Evolutionary conservation across 2,329 filamentous ascomycete species (phyloP).

Genomic region (Lasiodiplodia theobromae): DNA sequence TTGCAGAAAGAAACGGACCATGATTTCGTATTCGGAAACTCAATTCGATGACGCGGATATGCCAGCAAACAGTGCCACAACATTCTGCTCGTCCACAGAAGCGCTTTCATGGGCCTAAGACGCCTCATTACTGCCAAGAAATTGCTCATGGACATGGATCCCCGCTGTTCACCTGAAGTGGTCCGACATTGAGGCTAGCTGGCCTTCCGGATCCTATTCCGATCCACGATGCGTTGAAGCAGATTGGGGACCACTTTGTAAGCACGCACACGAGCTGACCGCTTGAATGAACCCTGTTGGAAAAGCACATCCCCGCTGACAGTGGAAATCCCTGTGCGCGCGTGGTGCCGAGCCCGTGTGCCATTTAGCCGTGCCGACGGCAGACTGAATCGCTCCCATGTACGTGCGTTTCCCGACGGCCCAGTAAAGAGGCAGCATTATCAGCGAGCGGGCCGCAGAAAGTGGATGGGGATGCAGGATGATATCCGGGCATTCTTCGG

Average conservation of each 20-base stretch:
- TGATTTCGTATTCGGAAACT: too few species aligned
- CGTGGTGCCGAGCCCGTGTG: background rate
- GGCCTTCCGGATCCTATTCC: background rate
- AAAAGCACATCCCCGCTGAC: background rate
- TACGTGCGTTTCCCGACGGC: background rate
- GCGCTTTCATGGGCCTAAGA: too few species aligned
- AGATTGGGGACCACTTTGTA: background rate
- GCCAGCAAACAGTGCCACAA: too few species aligned
- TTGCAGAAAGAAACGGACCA: too few species aligned
- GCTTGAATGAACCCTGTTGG: background rate
- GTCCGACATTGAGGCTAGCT: too few species aligned
- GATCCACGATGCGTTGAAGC: background rate
- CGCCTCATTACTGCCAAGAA: too few species aligned
- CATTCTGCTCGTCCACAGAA: too few species aligned
- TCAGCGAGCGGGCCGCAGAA: background rate
- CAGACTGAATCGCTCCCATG: background rate
- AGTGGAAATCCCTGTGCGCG: background rate
- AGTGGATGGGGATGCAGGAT: background rate
- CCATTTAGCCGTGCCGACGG: slow-evolving; percentile 1
- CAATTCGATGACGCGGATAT: too few species aligned
- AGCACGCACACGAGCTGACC: background rate
- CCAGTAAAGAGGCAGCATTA: background rate
- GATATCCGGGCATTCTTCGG: slow-evolving; percentile 12
- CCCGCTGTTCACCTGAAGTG: too few species aligned
- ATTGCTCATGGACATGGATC: background rate